Percentiles rank a stretch among this genome's conserved stretches.
phyloP scores from a whole-genome alignment of 176 grass and related monocot genomes.

The Paspalum notatum region DNA sequence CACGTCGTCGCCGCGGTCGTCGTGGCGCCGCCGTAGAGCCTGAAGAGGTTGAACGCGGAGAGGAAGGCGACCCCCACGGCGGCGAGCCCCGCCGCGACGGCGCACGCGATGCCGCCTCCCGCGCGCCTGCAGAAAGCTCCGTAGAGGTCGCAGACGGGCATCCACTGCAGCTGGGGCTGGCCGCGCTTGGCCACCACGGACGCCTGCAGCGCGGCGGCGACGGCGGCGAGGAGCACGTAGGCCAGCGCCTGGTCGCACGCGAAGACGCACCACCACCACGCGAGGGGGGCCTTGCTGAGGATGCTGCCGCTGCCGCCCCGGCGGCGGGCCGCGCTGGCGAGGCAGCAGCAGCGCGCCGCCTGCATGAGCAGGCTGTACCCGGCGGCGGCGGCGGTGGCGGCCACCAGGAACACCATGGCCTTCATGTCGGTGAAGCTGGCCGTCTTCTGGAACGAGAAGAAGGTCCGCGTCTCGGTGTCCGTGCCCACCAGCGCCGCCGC shows the following conservation, averaged over 20 bases:
- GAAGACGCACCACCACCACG: constrained; percentile 78
- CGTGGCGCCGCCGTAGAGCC: constrained; percentile 71
- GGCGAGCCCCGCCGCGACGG: constrained; percentile 51
- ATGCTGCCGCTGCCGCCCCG: no score
- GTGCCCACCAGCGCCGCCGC: constrained; percentile 60
- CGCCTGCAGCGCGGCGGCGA: constrained; percentile 65
- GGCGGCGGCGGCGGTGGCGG: constrained; percentile 44
- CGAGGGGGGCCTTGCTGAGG: no score
- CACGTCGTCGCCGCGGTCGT: no score
- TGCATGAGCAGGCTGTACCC: constrained; percentile 74
- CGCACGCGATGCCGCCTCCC: constrained; percentile 52
- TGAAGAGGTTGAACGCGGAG: constrained; percentile 88
- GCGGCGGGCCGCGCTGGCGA: no score
- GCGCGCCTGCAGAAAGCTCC: constrained; percentile 70
- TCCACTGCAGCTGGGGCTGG: constrained; percentile 80
- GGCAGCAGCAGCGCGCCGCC: constrained; percentile 41
- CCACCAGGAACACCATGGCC: constrained; percentile 74
- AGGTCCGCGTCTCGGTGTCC: constrained; percentile 52
- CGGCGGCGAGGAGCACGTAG: constrained; percentile 59
- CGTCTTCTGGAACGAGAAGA: constrained; percentile 66
- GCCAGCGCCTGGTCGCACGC: constrained; percentile 85
- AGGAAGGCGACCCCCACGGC: constrained; percentile 50
- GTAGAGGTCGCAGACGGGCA: constrained; percentile 74
- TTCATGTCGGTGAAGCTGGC: constrained; percentile 77
- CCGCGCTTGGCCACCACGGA: constrained; percentile 60